Base-by-base conservation (phyloP, 805 yeast genomes). In the Priceomyces medius region DNA sequence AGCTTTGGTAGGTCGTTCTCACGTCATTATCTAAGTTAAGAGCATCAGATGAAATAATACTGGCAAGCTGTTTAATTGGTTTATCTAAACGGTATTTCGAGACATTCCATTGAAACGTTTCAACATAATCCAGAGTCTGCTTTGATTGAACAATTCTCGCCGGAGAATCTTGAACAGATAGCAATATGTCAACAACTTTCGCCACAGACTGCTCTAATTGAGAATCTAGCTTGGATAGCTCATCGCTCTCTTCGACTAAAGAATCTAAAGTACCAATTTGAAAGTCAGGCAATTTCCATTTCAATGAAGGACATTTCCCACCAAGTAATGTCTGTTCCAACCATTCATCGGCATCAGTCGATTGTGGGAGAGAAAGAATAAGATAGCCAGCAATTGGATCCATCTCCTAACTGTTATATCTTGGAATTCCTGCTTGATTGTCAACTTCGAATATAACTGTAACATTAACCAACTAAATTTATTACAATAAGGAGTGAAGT, bases 191-290 rank as follows among this genome's bases (percentile, higher is more conserved):
- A 41, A 85, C 74, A 23, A 85, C 80, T 63, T 95, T 95, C 19
- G 69, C 59, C 10, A 89, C 79, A 5, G 93, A 77, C 7, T 73
- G 66, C 32, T 76, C 77, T 58, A 91, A 74, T 63, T 88, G 93
- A n/a, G 70, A 68, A 65, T 93, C 99, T 41, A 83, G 68, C 60
- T 88, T 90, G 31, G 79, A 69, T 43, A 93, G 75, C 56, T 91
- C 98, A 56, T 93, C 99, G 61, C 90, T 81, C 64, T 90, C 90
- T 53, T 85, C 81, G 41, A 93, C 95, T 45, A 93, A 75, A 21
- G 89, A 83, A 64, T 93, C 99, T 58, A 93, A 76, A 9, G 98
- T 90, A 20, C 97, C 97, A 48, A 93, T 88, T 63, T 93, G 91
- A 66, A 93, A 91, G 47, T 75, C 80, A 6, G 98, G 98, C 38